phyloP scores from a whole-genome alignment of 2,329 filamentous ascomycete genomes.

The Drechslerella stenobrocha region DNA sequence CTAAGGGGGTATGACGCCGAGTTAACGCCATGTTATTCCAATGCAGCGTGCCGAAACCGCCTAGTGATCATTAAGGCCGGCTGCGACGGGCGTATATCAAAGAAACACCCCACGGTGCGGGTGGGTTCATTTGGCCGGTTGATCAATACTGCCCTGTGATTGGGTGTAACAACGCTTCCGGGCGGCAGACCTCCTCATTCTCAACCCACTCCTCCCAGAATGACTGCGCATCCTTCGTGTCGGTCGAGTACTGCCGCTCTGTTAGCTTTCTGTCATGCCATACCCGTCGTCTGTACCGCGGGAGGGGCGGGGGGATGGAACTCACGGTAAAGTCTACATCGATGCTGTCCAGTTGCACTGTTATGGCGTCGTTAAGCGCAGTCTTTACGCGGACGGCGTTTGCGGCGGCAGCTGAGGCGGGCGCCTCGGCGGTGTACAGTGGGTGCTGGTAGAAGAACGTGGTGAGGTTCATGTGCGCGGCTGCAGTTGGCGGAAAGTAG shows the following conservation, averaged over 20 bases:
- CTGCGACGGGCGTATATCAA: background rate
- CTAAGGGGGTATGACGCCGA: too few species aligned
- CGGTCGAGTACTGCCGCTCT: constrained; percentile 27
- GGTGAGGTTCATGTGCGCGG: constrained; percentile 34
- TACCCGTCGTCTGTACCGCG: too few species aligned
- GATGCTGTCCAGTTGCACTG: constrained; percentile 39
- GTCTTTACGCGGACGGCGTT: constrained; percentile 17
- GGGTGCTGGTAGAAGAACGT: constrained; percentile 47
- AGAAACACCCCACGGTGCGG: background rate
- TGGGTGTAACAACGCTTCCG: constrained; percentile 38
- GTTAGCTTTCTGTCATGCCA: background rate
- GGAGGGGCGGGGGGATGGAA: background rate
- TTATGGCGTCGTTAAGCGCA: constrained; percentile 17
- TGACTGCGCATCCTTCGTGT: constrained; percentile 25
- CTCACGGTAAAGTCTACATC: constrained; percentile 40
- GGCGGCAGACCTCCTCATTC: constrained; percentile 32
- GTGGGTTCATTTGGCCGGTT: background rate
- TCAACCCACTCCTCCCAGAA: constrained; percentile 45
- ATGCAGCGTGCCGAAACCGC: too few species aligned
- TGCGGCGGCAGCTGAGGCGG: background rate
- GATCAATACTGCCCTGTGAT: constrained; percentile 28
- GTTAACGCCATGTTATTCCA: too few species aligned
- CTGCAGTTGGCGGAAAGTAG: constrained; percentile 42
- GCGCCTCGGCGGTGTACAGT: constrained; percentile 16
- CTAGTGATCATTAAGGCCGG: too few species aligned